Evolutionary conservation across 192 early-diverging fungal genomes (phyloP).

Genomic region (Umbelopsis sp.): DNA sequence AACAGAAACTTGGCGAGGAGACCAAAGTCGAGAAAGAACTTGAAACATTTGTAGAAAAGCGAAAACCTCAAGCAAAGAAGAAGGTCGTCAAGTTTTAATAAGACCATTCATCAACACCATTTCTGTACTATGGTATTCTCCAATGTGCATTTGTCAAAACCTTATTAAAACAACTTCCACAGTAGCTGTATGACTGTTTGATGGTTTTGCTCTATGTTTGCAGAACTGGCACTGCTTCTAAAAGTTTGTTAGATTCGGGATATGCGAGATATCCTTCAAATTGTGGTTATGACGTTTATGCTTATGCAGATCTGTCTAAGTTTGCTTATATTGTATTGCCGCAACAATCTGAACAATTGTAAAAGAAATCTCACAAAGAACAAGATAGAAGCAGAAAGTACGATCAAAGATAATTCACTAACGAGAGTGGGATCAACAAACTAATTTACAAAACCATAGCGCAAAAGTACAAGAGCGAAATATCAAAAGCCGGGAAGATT

Average conservation of each 20-base stretch:
- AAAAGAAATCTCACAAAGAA: neutral
- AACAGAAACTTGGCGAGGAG: slow-evolving; percentile 42
- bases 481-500: neutral
- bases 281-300: neutral
- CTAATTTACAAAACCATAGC: neutral
- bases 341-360: too few relatives aligned
- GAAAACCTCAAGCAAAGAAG: slow-evolving; percentile 3
- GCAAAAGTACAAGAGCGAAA: neutral
- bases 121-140: neutral
- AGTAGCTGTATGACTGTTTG: too few relatives aligned
- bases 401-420: neutral
- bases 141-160: neutral
- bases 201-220: too few relatives aligned
- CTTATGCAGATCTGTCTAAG: too few relatives aligned
- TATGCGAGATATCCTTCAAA: too few relatives aligned
- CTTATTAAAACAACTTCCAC: neutral
- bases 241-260: too few relatives aligned
- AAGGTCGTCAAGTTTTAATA: slow-evolving; percentile 13
- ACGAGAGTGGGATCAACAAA: neutral
- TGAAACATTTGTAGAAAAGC: slow-evolving; percentile 7
- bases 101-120: neutral
- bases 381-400: neutral
- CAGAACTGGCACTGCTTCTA: too few relatives aligned
- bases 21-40: slow-evolving; percentile 25
- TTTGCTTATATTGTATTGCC: too few relatives aligned